A percentile compares a stretch with the other conserved stretches of the same genome.
Conservation (phyloP, 2,329 filamentous ascomycete species). For the Trichophyton schoenleinii region DNA sequence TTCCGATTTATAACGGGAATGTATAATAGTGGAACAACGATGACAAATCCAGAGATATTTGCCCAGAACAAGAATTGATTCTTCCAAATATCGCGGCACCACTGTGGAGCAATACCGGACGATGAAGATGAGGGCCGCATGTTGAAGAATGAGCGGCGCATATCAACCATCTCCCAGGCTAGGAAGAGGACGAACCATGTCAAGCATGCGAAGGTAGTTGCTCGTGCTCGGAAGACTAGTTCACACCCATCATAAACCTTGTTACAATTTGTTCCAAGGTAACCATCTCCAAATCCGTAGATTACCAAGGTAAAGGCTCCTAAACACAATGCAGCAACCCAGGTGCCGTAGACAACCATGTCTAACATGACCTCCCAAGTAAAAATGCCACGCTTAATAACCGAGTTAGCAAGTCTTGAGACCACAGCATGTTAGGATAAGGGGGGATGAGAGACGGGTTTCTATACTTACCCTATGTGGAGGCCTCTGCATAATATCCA, state of each 20-base stretch:
- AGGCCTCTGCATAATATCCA: conserved; percentile 66
- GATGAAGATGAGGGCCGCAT: conserved; percentile 45
- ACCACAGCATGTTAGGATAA: neutral
- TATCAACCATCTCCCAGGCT: conserved; percentile 65
- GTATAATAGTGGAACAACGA: conserved; percentile 50
- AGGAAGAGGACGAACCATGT: conserved; percentile 69
- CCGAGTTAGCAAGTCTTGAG: neutral
- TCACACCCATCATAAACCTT: conserved; percentile 44
- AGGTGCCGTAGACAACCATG: conserved; percentile 66
- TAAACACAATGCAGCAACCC: conserved; percentile 60
- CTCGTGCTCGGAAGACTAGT: conserved; percentile 56
- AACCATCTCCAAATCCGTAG: conserved; percentile 48
- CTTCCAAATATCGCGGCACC: conserved; percentile 54
- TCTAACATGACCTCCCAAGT: conserved; percentile 65
- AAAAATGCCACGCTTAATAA: conserved; percentile 47
- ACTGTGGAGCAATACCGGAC: conserved; percentile 31
- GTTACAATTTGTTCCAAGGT: conserved; percentile 51
- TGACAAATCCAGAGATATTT: conserved; percentile 44
- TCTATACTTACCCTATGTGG: conserved; percentile 46
- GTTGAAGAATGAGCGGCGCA: conserved; percentile 60
- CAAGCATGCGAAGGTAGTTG: conserved; percentile 59
- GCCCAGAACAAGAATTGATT: conserved; percentile 63
- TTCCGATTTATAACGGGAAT: conserved; percentile 53
- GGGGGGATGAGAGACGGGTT: neutral
- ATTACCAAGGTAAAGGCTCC: conserved; percentile 51